Base-by-base conservation (phyloP, 768 basidiomycete genomes). In the Austroboletus eburneus region DNA sequence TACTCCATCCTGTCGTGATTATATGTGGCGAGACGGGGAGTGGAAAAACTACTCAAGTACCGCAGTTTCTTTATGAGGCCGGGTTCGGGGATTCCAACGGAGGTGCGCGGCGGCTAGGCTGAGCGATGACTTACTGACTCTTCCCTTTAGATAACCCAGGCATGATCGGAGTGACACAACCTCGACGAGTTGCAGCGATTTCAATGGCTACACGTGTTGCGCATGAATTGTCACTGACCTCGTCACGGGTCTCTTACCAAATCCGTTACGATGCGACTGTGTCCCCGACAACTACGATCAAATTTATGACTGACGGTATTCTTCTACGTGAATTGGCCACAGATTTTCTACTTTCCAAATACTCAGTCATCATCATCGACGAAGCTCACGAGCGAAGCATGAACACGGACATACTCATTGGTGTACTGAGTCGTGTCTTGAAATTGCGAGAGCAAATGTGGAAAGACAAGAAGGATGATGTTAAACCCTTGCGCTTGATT, bases 261-360 rank as follows among this genome's bases (percentile, higher is more conserved):
- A 97, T 99, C 51, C 87, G 96, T 50, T 99, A 98, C 62, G 95
- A 97, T 55, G 87, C 91, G 2, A 97, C 92, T 1, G 85, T 92
- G 0, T 92, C 92, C 4, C 76, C 91, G 1, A 75, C 80, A 18
- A 99, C 96, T 2, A 84, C 84, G 8, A 93, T 99, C 73, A 97
- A 98, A 66, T 99, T 98, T 73, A 97, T 98, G 94, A 99, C 96
- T 6, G 96, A 99, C 58, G 96, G 96, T 71, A 92, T 99, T 22
- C 72, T 99, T 27, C 72, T 99, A 14, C 84, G 96, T 45, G 96
- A 99, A 66, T 73, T 98, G 18, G 86, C 91, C 0, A 80, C 80
- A 12, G 94, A 99, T 62, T 96, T 99, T 66, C 66, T 97, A n/a
- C 74, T 99, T n/a, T 80, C 72, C 36, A 90, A 85, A 65, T 99